phyloP scores from a whole-genome alignment of 192 early-diverging fungal species.

The Coemansia aciculifera region DNA sequence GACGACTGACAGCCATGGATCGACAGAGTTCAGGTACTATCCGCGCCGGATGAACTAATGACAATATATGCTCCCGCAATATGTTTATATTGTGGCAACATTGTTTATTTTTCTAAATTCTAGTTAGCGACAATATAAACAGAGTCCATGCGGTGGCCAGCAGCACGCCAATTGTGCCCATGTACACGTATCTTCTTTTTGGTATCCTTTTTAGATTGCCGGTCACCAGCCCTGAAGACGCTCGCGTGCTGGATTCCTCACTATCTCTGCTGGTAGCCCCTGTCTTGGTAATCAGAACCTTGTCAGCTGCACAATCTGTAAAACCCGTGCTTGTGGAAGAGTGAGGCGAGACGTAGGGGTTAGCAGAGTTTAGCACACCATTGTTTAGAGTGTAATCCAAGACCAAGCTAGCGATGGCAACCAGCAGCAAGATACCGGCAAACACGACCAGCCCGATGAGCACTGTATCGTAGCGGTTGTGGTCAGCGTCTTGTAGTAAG shows the following conservation, averaged over 20 bases:
- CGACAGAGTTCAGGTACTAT: constrained; percentile 20
- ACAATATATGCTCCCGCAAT: background rate
- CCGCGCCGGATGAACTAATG: constrained; percentile 35
- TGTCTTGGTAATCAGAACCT: background rate
- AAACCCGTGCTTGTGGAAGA: background rate
- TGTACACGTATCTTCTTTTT: constrained; percentile 37
- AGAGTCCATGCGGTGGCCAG: constrained; percentile 39
- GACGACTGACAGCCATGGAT: constrained; percentile 8
- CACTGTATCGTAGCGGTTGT: constrained; percentile 54
- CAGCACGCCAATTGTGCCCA: constrained; percentile 41
- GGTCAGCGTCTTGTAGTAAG: constrained; percentile 51
- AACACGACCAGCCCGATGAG: constrained; percentile 49
- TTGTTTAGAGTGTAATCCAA: constrained; percentile 28
- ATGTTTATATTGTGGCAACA: background rate
- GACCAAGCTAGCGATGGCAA: constrained; percentile 25
- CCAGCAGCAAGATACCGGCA: constrained; percentile 36
- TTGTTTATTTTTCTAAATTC: constrained; percentile 17
- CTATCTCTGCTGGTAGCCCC: background rate
- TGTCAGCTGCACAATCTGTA: constrained; percentile 5
- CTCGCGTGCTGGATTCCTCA: constrained; percentile 5
- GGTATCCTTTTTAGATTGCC: constrained; percentile 13
- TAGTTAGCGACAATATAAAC: constrained; percentile 36
- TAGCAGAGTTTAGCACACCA: constrained; percentile 39
- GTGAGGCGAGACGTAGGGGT: constrained; percentile 25
- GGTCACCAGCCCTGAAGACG: background rate